phyloP scores from a whole-genome alignment of 2,329 filamentous ascomycete genomes.

The Fusarium nygamai region DNA sequence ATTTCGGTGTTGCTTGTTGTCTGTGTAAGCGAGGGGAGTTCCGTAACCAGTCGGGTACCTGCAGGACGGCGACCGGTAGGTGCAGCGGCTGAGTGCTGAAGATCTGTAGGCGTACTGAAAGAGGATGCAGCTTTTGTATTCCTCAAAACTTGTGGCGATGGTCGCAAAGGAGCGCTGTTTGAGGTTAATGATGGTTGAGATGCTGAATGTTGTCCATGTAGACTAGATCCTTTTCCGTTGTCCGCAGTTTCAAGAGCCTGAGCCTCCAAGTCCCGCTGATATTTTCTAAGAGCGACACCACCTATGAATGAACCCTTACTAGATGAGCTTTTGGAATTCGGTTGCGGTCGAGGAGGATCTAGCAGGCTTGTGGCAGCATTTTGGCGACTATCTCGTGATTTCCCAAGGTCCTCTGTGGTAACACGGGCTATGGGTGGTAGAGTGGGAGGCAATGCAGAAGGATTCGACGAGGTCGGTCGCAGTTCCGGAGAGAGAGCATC shows the following conservation, averaged over 20 bases:
- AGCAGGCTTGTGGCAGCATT: slow-evolving; percentile 38
- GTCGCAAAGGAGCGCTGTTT: slow-evolving; percentile 41
- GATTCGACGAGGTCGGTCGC: slow-evolving; percentile 48
- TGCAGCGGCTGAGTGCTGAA: slow-evolving; percentile 49
- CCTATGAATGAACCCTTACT: slow-evolving; percentile 61
- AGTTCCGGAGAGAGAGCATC: slow-evolving; percentile 52
- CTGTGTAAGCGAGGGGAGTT: slow-evolving; percentile 48
- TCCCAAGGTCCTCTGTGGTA: slow-evolving; percentile 52
- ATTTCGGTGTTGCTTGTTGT: slow-evolving; percentile 49
- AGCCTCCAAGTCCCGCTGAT: slow-evolving; percentile 52
- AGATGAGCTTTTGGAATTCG: slow-evolving; percentile 48
- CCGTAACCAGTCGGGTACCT: slow-evolving; percentile 52
- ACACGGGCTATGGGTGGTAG: slow-evolving; percentile 63
- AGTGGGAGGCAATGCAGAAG: slow-evolving; percentile 56
- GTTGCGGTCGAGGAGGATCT: slow-evolving; percentile 41
- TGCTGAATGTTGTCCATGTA: slow-evolving; percentile 26
- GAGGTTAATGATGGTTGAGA: slow-evolving; percentile 31
- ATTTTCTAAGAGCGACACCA: slow-evolving; percentile 63
- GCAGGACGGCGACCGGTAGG: slow-evolving; percentile 55
- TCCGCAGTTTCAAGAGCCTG: slow-evolving; percentile 37
- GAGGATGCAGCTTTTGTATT: slow-evolving; percentile 48
- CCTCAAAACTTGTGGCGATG: slow-evolving; percentile 36
- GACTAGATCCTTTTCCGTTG: slow-evolving; percentile 18
- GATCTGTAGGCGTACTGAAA: slow-evolving; percentile 61
- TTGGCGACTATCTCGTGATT: slow-evolving; percentile 37